These are phyloP conservation scores for Paralagenidium karlingii DNA, from an alignment of 352 stramenopile genomes.

Conservation along the genomic window DNA sequence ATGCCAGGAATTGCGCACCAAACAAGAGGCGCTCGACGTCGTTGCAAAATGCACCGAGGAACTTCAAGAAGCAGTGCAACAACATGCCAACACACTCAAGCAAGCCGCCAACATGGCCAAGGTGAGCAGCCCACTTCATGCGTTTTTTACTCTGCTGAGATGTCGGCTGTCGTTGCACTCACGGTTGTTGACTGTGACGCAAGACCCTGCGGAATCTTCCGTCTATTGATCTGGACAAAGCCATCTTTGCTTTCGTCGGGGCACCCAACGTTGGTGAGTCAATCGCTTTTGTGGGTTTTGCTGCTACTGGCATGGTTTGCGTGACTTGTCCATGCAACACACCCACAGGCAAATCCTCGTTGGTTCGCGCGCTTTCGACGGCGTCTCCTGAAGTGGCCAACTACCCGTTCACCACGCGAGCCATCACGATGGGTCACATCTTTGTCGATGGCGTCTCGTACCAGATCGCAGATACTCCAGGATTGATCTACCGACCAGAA, in stretches of 20 bases:
- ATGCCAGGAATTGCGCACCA: slow-evolving; percentile 53
- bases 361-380: slow-evolving; percentile 67
- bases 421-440: slow-evolving; percentile 82
- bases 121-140: slow-evolving; percentile 1
- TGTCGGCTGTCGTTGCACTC: not conserved
- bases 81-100: slow-evolving; percentile 11
- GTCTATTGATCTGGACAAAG: slow-evolving; percentile 62
- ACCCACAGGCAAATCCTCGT: slow-evolving; percentile 77
- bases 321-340: not conserved
- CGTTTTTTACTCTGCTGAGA: not conserved
- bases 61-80: slow-evolving; percentile 8
- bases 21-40: slow-evolving; percentile 67
- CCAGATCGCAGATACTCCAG: slow-evolving; percentile 75
- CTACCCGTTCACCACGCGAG: slow-evolving; percentile 79
- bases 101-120: slow-evolving; percentile 17
- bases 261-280: slow-evolving; percentile 69
- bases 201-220: slow-evolving; percentile 62
- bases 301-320: not conserved
- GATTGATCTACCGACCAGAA: slow-evolving; percentile 50
- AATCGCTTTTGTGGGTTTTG: not conserved
- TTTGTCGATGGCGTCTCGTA: slow-evolving; percentile 74
- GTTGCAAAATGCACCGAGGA: slow-evolving; percentile 51
- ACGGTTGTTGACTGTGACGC: not conserved
- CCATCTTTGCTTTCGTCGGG: slow-evolving; percentile 77
- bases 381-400: slow-evolving; percentile 78